These are phyloP conservation scores for Raphanus sativus DNA, from an alignment of 345 rosid species.

Conservation along the genomic window DNA sequence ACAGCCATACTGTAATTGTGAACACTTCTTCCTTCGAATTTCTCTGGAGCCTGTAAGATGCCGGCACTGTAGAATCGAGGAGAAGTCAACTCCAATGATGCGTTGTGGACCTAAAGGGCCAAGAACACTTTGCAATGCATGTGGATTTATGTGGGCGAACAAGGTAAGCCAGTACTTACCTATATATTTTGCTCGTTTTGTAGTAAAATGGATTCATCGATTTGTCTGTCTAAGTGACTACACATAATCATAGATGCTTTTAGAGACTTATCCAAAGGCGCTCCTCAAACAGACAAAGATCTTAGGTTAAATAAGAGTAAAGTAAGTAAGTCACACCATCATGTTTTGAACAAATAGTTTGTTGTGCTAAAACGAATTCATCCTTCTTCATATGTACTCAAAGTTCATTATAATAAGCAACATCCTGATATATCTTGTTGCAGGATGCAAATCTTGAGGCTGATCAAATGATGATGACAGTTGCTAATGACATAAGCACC, in stretches of 20 bases:
- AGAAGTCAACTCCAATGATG: no score
- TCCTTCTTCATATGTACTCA: no score
- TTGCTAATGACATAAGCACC: conserved; percentile 8
- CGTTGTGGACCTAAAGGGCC: no score
- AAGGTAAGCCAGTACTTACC: no score
- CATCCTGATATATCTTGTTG: conserved; percentile 37
- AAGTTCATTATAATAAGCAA: conserved; percentile 2
- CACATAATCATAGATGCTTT: conserved; percentile 12
- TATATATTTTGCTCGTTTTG: background rate
- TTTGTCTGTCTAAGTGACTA: background rate
- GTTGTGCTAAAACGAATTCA: no score
- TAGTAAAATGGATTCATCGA: background rate
- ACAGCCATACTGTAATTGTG: no score
- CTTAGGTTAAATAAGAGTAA: conserved; percentile 41
- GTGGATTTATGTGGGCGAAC: no score
- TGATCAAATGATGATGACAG: conserved; percentile 31
- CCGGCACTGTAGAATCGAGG: no score
- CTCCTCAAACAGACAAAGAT: conserved; percentile 44
- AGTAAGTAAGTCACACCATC: conserved; percentile 38
- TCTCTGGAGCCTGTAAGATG: no score
- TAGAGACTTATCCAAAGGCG: conserved; percentile 56
- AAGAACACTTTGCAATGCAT: no score
- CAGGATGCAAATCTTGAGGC: conserved; percentile 30
- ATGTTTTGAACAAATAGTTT: background rate
- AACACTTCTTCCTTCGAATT: no score